A percentile compares a stretch with the other conserved stretches of the same genome.
Conservation (phyloP, 495 filamentous ascomycete genomes). For the Cenococcum geophilum region DNA sequence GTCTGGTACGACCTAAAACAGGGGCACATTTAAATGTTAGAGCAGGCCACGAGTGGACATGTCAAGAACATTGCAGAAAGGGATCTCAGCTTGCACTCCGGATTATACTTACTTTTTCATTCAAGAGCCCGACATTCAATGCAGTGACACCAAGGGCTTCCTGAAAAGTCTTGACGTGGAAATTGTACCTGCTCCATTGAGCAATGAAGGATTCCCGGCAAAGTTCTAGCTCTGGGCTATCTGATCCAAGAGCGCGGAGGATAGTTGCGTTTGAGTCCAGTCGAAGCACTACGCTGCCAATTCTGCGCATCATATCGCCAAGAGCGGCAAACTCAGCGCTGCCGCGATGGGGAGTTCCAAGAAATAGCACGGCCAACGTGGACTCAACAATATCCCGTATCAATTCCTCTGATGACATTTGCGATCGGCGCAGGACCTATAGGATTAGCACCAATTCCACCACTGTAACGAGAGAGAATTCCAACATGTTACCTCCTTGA, state of each 20-base stretch:
- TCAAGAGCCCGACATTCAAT: slow-evolving; percentile 1
- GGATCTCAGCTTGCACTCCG: too few relatives aligned
- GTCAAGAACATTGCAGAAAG: too few relatives aligned
- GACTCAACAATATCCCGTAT: not conserved
- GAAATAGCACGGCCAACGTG: slow-evolving; percentile 4
- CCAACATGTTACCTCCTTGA: slow-evolving; percentile 11
- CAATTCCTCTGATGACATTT: not conserved
- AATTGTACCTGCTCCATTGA: not conserved
- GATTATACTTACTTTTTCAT: too few relatives aligned
- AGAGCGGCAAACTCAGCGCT: not conserved
- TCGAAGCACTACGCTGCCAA: not conserved
- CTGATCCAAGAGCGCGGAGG: not conserved
- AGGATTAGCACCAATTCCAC: too few relatives aligned
- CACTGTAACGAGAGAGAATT: too few relatives aligned
- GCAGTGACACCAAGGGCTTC: not conserved
- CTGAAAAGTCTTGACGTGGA: slow-evolving; percentile 5
- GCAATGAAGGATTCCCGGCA: not conserved
- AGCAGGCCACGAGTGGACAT: too few relatives aligned
- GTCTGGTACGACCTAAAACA: slow-evolving; percentile 14
- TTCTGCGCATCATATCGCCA: slow-evolving; percentile 1
- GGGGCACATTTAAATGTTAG: too few relatives aligned
- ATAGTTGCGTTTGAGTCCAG: slow-evolving; percentile 1
- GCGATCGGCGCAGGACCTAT: too few relatives aligned
- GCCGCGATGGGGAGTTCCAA: slow-evolving; percentile 9
- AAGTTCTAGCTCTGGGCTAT: slow-evolving; percentile 4